Base-by-base conservation (phyloP, 345 rosid species). In the Zanthoxylum bungeanum region DNA sequence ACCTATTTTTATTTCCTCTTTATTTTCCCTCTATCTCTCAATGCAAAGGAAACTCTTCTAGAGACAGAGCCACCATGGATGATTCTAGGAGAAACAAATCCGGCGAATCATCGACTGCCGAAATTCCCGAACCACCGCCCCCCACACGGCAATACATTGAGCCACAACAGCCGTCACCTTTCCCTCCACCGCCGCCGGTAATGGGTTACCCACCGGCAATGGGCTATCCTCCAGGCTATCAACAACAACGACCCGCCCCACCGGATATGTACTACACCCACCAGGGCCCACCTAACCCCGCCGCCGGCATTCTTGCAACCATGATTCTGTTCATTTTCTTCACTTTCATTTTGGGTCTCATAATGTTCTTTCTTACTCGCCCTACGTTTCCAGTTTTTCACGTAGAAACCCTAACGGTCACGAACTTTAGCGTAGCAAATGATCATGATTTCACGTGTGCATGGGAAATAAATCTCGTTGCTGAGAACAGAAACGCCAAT, bases 161-260 rank as follows among this genome's bases (percentile, higher is more conserved):
- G 12, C 73, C 42, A 1, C 30, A 59, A 9, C 69, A 60, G 50
- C 59, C 78, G 3, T 19, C 68, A 8, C 81, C 53, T 7, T 4
- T 28, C 5, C 34, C 60, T 14, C 39, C 22, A 8, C 22, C 12
- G 34, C 68, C 83, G 4, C 76, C 73, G 4, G 28, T 73, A 4
- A 60, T 71, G 53, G 76, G 80, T 7, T 77, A 76, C 51, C 85
- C 84, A 21, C 80, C 86, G 1, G 63, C 49, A 19, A 76, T 78
- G 79, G 73, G 76, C 4, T 78, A 78, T 76, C 83, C 83, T 2
- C 81, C 78, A 0, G 66, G 58, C 9, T 40, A 77, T 65, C 72
- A 76, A 0, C 84, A 75, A 70, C 77, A 84, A 27, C 85, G 87
- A 2, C 79, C 87, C 9, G 77, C 86, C 24, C 84, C 88, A 2